Base-by-base conservation (phyloP, 179 eudicot genomes). In the Heliamphora pulchella region DNA sequence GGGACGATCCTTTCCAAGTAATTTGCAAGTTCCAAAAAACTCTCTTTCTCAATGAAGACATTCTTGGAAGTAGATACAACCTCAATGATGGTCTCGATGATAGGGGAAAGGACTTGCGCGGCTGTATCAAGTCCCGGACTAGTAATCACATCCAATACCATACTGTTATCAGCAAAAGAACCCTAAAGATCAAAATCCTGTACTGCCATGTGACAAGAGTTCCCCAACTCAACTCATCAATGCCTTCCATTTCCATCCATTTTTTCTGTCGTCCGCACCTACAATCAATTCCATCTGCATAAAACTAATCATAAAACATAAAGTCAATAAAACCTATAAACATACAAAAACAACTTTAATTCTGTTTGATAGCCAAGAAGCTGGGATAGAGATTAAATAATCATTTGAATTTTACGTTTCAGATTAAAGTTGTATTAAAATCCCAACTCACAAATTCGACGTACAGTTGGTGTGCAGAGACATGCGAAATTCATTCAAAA, bases 1-100 rank as follows among this genome's bases (percentile, higher is more conserved):
- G 87, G 87, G n/a, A 84, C 48, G 8, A 87, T 75, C 51, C 76
- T 46, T 13, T 85, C 68, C 70, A 87, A 73, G 78, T 83, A 83
- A 69, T 79, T 74, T 43, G 89, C 48, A 11, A 87, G 82, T 65
- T 85, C 63, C 11, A 57, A 50, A 83, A 87, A 74, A 70, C 81
- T 79, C 64, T 81, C 79, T 81, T 77, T 80, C 78, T 76, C 84
- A 76, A 85, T 70, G 54, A 79, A 71, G 76, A 83, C 86, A 72
- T 77, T 67, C 8, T 85, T 77, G 13, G 87, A 78, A 59, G 76
- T 62, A 68, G 53, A 1, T 43, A 53, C 57, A 46, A 77, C 64
- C 78, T 87, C 89, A 46, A 76, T 59, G 9, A 85, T 71, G 53
- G 55, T 17, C 76, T 87, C 84, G 8, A 85, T 65, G 6, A 75